Evolutionary conservation across 345 rosid species (phyloP).

Genomic region (Lenwebbia sp.): DNA sequence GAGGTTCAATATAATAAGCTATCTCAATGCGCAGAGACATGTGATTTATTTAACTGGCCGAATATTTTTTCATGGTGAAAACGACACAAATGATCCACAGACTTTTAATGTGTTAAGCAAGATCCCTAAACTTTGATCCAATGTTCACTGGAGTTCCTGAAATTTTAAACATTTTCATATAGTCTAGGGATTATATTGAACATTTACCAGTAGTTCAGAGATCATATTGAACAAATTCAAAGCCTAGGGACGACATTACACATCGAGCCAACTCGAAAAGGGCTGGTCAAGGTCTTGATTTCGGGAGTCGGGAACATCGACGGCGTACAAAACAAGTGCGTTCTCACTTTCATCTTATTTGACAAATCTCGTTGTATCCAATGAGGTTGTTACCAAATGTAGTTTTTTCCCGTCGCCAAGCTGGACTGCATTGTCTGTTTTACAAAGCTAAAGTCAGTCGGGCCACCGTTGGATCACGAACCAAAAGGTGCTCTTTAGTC

Average conservation of each 20-base stretch:
- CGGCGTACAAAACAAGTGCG: not conserved
- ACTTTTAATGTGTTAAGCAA: rapidly evolving
- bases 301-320: not conserved
- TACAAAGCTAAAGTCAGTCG: not conserved
- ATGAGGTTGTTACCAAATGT: not conserved
- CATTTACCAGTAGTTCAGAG: rapidly evolving
- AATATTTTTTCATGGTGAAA: not conserved
- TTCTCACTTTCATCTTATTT: not conserved
- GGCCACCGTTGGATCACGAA: not conserved
- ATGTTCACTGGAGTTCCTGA: rapidly evolving
- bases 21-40: not conserved
- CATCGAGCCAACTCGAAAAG: not conserved
- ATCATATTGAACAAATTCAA: rapidly evolving
- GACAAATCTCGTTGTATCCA: not conserved
- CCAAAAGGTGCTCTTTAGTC: not conserved
- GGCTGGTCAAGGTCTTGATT: not conserved
- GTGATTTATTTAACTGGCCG: not conserved
- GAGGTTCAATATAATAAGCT: not conserved
- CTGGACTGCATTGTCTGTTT: not conserved
- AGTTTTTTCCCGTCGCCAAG: not conserved
- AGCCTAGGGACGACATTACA: rapidly evolving
- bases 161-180: not conserved
- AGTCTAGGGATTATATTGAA: rapidly evolving
- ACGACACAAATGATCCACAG: rapidly evolving
- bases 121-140: not conserved